Conservation (phyloP, 305 asterid genomes). For the Salvia sclarea region DNA sequence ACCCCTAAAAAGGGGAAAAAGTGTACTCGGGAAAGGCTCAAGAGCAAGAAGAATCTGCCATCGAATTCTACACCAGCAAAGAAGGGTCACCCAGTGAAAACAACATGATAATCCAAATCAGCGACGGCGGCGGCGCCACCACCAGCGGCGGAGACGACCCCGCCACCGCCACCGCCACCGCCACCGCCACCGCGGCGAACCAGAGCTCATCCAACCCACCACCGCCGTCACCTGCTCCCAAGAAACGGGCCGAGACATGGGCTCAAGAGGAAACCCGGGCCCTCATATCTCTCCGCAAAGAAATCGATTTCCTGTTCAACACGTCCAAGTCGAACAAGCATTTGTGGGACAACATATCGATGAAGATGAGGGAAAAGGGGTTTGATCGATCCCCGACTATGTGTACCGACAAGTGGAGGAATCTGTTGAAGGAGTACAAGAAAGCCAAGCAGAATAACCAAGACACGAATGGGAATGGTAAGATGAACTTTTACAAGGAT, state of each 20-base stretch:
- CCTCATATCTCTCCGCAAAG: slow-evolving; percentile 69
- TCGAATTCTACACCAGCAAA: slow-evolving; percentile 40
- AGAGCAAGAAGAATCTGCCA: slow-evolving; percentile 36
- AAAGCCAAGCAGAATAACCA: slow-evolving; percentile 56
- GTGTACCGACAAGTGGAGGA: slow-evolving; percentile 96
- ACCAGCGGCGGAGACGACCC: slow-evolving; percentile 31
- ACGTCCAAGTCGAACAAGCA: slow-evolving; percentile 90
- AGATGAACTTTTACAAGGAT: slow-evolving; percentile 67
- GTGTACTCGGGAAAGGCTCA: slow-evolving; percentile 51
- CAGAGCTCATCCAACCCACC: slow-evolving; percentile 42
- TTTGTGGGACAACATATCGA: slow-evolving; percentile 89
- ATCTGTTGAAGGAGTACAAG: slow-evolving; percentile 71
- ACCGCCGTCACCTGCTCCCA: slow-evolving; percentile 49
- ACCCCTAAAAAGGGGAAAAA: neutral
- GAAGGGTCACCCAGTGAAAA: slow-evolving; percentile 30
- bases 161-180: slow-evolving; percentile 38
- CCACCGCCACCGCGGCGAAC: slow-evolving; percentile 35
- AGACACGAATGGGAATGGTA: slow-evolving; percentile 49
- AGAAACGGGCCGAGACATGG: slow-evolving; percentile 98
- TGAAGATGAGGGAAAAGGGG: slow-evolving; percentile 90
- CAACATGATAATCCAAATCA: slow-evolving; percentile 43
- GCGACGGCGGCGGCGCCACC: slow-evolving; percentile 36
- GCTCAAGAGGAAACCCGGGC: slow-evolving; percentile 77
- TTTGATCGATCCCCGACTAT: slow-evolving; percentile 92
- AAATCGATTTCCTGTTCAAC: slow-evolving; percentile 71